Evolutionary conservation across 257 asterid species (phyloP).

Genomic region (Osmanthus fragrans): DNA sequence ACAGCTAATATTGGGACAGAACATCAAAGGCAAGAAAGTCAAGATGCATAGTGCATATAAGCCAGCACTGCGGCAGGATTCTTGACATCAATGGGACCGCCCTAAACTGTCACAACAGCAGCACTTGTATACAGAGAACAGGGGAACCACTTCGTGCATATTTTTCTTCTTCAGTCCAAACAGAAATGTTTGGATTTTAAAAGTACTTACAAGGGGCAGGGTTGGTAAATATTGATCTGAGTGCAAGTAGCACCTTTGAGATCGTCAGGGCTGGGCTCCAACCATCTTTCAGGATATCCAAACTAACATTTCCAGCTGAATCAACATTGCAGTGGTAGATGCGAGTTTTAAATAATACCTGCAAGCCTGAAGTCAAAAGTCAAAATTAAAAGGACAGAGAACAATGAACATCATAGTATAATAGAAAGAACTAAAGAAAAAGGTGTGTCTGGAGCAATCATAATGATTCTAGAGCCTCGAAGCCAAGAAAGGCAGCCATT

Average conservation of each 20-base stretch:
- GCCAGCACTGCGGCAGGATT: neutral
- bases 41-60: neutral
- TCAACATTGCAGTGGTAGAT: slow-evolving; percentile 91
- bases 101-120: neutral
- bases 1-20: neutral
- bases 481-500: neutral
- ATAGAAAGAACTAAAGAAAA: neutral
- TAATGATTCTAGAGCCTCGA: neutral
- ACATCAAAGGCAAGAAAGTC: neutral
- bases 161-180: neutral
- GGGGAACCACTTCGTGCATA: neutral
- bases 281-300: slow-evolving; percentile 85
- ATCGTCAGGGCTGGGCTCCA: slow-evolving; percentile 98
- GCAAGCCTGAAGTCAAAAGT: slow-evolving; percentile 55
- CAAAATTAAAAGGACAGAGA: slow-evolving; percentile 23
- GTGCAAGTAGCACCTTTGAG: slow-evolving; percentile 77
- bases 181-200: neutral
- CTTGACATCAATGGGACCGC: neutral
- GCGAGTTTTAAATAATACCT: slow-evolving; percentile 90
- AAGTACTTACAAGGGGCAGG: slow-evolving; percentile 72
- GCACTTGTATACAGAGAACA: neutral
- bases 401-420: neutral
- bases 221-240: slow-evolving; percentile 71
- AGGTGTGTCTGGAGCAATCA: neutral
- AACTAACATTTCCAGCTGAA: slow-evolving; percentile 67